Conservation (phyloP, 2,329 filamentous ascomycete genomes). For the Diaporthe eres region DNA sequence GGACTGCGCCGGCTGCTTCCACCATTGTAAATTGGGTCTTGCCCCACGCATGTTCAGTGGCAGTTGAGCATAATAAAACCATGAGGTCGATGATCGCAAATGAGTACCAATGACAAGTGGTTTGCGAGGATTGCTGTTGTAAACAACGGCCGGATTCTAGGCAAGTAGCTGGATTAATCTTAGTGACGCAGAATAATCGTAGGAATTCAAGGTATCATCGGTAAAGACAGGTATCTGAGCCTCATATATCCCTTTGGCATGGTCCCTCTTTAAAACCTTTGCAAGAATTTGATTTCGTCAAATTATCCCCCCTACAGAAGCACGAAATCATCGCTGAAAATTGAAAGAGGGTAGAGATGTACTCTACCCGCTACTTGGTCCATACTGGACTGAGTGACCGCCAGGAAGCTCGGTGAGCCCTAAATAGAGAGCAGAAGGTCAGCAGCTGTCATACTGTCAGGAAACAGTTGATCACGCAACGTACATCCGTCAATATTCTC, state of each 20-base stretch:
- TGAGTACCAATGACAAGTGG: neutral
- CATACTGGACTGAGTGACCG: conserved; percentile 12
- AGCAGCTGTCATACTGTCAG: neutral
- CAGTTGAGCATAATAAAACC: neutral
- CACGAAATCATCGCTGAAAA: neutral
- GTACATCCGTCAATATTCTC: conserved; percentile 50
- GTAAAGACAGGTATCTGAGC: neutral
- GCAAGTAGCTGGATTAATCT: too few relatives aligned
- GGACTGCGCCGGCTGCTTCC: neutral
- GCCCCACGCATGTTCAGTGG: neutral
- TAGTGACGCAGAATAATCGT: too few relatives aligned
- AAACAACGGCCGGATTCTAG: too few relatives aligned
- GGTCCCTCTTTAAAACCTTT: neutral
- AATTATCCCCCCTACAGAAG: neutral
- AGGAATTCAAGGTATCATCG: neutral
- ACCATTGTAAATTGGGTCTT: neutral
- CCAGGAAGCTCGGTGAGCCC: conserved; percentile 25
- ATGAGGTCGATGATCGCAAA: neutral
- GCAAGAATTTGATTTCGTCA: neutral
- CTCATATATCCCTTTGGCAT: neutral
- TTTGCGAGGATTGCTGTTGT: too few relatives aligned
- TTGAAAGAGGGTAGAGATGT: neutral
- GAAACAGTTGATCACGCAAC: conserved; percentile 34
- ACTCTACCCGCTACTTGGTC: neutral
- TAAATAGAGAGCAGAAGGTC: neutral